A percentile compares a stretch with the other conserved stretches of the same genome.
Evolutionary conservation across 2,329 filamentous ascomycete genomes (phyloP).

Genomic region (Trichoderma atrobrunneum): DNA sequence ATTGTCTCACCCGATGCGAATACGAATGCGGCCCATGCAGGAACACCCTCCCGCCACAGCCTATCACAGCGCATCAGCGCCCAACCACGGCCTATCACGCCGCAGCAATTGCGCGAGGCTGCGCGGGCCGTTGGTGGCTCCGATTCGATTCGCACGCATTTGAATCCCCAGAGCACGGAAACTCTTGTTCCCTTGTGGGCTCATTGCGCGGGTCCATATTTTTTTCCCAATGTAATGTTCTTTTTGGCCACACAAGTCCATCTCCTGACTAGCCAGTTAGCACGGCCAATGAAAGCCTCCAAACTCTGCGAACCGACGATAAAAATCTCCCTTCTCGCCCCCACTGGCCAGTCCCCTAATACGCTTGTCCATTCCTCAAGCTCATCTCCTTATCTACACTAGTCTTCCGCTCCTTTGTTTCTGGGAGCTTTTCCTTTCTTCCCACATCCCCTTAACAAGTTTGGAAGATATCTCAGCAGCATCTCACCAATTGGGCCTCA

Average conservation of each 20-base stretch:
- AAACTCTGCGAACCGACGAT: slow-evolving; percentile 6
- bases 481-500: slow-evolving; percentile 16
- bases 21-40: slow-evolving; percentile 18
- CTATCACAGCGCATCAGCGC: not conserved
- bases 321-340: slow-evolving; percentile 22
- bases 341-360: slow-evolving; percentile 15
- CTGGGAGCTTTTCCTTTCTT: not conserved
- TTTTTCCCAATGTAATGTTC: not conserved
- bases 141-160: not conserved
- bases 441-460: not conserved
- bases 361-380: not conserved
- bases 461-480: not conserved
- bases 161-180: slow-evolving; percentile 16
- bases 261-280: slow-evolving; percentile 22
- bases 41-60: not conserved
- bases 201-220: slow-evolving; percentile 10
- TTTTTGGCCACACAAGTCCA: slow-evolving; percentile 7
- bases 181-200: slow-evolving; percentile 3
- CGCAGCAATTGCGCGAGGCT: not conserved
- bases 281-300: slow-evolving; percentile 16
- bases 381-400: slow-evolving; percentile 19
- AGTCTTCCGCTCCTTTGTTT: not conserved
- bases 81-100: not conserved
- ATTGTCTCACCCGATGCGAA: slow-evolving; percentile 3
- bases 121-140: slow-evolving; percentile 7